phyloP scores from a whole-genome alignment of 495 filamentous ascomycete genomes.

The Xylaria intraflava region DNA sequence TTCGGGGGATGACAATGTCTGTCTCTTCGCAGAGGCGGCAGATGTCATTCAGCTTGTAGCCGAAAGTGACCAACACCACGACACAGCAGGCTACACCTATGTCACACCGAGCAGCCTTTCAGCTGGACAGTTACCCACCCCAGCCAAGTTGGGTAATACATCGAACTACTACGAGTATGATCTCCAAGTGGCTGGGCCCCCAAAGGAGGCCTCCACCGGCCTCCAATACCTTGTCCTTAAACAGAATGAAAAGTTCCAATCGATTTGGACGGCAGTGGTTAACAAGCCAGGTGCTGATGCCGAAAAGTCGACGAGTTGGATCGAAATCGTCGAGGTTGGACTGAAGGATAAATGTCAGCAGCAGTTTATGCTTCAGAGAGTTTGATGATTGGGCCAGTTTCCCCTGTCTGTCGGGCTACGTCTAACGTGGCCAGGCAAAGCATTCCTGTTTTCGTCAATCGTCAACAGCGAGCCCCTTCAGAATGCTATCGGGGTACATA shows the following conservation, averaged over 20 bases:
- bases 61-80: background rate
- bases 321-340: conserved; percentile 15
- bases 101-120: background rate
- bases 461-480: background rate
- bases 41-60: background rate
- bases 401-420: background rate
- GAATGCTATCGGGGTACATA: too few species aligned
- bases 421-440: background rate
- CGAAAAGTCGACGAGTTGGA: conserved; percentile 36
- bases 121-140: background rate
- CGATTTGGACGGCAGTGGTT: background rate
- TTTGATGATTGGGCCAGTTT: background rate
- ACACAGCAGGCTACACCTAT: background rate
- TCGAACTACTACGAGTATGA: conserved; percentile 1
- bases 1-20: background rate
- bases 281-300: background rate
- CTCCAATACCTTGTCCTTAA: background rate
- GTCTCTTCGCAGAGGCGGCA: background rate
- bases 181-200: background rate
- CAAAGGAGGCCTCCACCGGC: background rate
- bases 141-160: background rate
- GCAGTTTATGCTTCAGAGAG: background rate
- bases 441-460: background rate
- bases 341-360: conserved; percentile 17
- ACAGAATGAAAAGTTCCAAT: background rate